Evolutionary conservation across 495 filamentous ascomycete species (phyloP).

Genomic region (Pseudotulostoma volvatum): DNA sequence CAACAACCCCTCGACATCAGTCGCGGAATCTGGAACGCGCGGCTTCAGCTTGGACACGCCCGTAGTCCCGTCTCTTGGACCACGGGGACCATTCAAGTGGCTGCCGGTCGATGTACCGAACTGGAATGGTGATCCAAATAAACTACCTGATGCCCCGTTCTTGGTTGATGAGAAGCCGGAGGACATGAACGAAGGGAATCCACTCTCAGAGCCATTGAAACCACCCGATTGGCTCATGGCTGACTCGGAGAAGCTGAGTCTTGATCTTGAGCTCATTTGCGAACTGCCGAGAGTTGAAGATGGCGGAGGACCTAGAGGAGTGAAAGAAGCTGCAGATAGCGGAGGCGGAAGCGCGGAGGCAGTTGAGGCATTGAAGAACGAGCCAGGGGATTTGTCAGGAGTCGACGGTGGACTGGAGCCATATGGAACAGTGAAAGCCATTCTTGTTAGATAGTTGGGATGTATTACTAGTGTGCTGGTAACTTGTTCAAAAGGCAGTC

Average conservation of each 20-base stretch:
- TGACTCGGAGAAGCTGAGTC: constrained; percentile 18
- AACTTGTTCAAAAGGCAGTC: too few species aligned
- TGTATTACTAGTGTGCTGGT: too few species aligned
- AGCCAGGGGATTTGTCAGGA: constrained; percentile 25
- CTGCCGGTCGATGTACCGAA: too few species aligned
- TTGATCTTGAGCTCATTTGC: constrained; percentile 32
- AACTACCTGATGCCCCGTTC: too few species aligned
- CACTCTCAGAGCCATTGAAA: constrained; percentile 26
- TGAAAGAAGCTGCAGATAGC: constrained; percentile 51
- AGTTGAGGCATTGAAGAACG: constrained; percentile 45
- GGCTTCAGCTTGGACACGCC: too few species aligned
- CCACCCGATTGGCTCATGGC: constrained; percentile 26
- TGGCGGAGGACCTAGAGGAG: constrained; percentile 52
- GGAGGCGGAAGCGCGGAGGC: constrained; percentile 66
- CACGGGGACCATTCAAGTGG: too few species aligned
- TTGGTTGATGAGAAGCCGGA: too few species aligned
- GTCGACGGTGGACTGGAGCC: constrained; percentile 25
- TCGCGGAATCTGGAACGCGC: too few species aligned
- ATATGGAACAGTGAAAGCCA: constrained; percentile 25
- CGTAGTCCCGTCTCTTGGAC: too few species aligned
- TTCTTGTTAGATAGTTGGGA: too few species aligned
- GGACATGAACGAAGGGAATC: constrained; percentile 10
- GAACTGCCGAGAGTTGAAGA: constrained; percentile 51
- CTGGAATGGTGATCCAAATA: too few species aligned
- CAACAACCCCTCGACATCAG: constrained; percentile 17